phyloP scores from a whole-genome alignment of 1,139 yeast species.

The Sugiyamaella xylanicola region DNA sequence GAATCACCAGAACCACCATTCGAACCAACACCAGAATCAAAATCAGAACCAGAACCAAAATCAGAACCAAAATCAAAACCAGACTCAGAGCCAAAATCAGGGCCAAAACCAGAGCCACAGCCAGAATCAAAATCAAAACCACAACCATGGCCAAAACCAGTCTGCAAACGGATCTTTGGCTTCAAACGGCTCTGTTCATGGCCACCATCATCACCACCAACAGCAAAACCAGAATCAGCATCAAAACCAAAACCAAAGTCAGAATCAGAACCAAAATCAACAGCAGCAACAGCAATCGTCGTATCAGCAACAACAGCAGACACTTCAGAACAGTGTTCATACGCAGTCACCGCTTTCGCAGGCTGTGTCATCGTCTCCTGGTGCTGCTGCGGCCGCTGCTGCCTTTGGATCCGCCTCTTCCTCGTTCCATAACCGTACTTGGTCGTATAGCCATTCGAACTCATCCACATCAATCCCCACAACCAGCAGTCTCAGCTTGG shows the following conservation, averaged over 20 bases:
- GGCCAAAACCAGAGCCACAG: not conserved
- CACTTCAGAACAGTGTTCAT: not conserved
- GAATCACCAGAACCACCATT: slow-evolving; percentile 19
- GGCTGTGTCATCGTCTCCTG: slow-evolving; percentile 8
- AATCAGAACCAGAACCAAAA: not conserved
- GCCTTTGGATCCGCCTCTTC: not conserved
- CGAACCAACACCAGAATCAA: slow-evolving; percentile 2
- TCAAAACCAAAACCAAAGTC: not conserved
- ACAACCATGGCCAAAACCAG: not conserved
- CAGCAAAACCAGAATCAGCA: slow-evolving; percentile 3
- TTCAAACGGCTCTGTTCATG: slow-evolving; percentile 4
- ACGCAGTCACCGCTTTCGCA: slow-evolving; percentile 8
- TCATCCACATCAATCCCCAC: not conserved
- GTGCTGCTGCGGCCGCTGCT: not conserved
- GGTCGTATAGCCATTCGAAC: slow-evolving; percentile 9
- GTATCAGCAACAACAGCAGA: not conserved
- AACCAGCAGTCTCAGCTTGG: slow-evolving; percentile 11
- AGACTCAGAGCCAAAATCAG: not conserved
- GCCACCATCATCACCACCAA: not conserved
- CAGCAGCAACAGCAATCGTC: not conserved
- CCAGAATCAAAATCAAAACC: not conserved
- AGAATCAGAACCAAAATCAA: not conserved
- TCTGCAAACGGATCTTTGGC: not conserved
- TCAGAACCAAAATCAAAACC: not conserved
- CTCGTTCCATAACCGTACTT: slow-evolving; percentile 12